Evolutionary conservation across 176 grass and related monocot genomes (phyloP).

Genomic region (Secale cereale): DNA sequence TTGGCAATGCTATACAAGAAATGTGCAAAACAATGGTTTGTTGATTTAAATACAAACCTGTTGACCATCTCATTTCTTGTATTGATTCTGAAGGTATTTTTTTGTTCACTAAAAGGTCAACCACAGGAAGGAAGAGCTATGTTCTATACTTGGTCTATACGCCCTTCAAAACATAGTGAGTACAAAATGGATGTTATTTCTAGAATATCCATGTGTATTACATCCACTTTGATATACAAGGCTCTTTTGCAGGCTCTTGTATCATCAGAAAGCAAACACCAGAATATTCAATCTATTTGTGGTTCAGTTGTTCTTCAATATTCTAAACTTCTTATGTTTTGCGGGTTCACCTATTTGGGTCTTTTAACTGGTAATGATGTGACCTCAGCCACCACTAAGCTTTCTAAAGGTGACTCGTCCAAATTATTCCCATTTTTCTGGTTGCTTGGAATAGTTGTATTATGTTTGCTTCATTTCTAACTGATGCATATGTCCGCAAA

Average conservation of each 20-base stretch:
- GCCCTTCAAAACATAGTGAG: conserved; percentile 86
- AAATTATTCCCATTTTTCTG: conserved; percentile 12
- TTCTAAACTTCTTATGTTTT: conserved; percentile 55
- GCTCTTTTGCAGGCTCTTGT: conserved; percentile 64
- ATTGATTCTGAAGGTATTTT: conserved; percentile 28
- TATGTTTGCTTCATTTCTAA: conserved; percentile 24
- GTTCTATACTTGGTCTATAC: conserved; percentile 79
- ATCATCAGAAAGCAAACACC: conserved; percentile 56
- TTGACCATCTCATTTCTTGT: conserved; percentile 2
- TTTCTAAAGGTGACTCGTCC: conserved; percentile 59
- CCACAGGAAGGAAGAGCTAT: conserved; percentile 55
- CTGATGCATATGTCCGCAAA: conserved; percentile 46
- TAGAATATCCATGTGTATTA: neutral
- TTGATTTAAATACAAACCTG: neutral
- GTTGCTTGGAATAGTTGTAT: neutral
- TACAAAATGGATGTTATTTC: conserved; percentile 3
- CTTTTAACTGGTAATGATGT: conserved; percentile 72
- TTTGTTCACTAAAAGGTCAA: conserved; percentile 39
- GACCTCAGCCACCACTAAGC: conserved; percentile 39
- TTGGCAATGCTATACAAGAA: conserved; percentile 68
- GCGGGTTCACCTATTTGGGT: conserved; percentile 67
- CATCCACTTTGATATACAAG: neutral
- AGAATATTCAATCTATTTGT: conserved; percentile 41
- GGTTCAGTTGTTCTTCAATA: conserved; percentile 58
- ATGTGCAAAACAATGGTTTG: conserved; percentile 78